Evolutionary conservation across 306 rosid genomes (phyloP).

Genomic region (Prunus mira): DNA sequence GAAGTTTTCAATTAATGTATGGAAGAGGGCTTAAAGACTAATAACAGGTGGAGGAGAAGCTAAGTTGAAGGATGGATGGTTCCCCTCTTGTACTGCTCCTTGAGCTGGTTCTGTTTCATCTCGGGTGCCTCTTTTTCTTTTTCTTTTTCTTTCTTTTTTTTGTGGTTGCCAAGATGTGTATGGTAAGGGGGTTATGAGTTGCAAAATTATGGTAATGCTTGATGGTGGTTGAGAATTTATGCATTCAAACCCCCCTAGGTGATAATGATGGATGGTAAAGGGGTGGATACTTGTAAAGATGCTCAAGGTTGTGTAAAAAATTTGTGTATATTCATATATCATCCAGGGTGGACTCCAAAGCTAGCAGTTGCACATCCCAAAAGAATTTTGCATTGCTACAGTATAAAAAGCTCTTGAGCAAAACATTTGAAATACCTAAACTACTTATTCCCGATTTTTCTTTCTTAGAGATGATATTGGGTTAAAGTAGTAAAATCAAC

Average conservation of each 20-base stretch:
- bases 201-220: neutral
- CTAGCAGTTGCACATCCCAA: too few species aligned
- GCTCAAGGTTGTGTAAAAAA: neutral
- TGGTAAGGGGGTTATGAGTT: neutral
- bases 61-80: neutral
- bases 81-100: neutral
- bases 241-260: neutral
- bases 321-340: neutral
- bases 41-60: neutral
- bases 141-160: rapidly evolving
- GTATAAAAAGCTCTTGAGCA: too few species aligned
- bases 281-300: neutral
- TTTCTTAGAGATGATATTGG: too few species aligned
- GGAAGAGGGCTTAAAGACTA: constrained; percentile 3
- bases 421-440: too few species aligned
- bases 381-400: too few species aligned
- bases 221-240: neutral
- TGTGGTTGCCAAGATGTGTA: neutral
- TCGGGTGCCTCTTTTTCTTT: neutral
- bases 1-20: neutral
- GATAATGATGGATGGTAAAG: neutral
- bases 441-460: too few species aligned
- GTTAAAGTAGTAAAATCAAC: too few species aligned
- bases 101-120: neutral
- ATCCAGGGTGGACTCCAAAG: too few species aligned